Base-by-base conservation (phyloP, 768 basidiomycete species). In the Russula ochroleuca region DNA sequence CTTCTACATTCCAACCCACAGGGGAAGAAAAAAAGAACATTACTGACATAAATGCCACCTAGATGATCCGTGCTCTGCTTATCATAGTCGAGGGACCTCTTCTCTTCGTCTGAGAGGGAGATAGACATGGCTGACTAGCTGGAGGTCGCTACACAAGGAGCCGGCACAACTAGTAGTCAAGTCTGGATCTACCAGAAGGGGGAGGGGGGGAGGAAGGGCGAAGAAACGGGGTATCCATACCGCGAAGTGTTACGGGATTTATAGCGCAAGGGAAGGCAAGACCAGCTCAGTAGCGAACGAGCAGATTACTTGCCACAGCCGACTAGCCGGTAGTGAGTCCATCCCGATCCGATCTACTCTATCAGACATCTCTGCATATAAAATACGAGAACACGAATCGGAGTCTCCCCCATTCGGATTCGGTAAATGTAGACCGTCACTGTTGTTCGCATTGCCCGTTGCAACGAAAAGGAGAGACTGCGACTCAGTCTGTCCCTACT, bases 71-170 rank as follows among this genome's bases (percentile, higher is more conserved):
- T 31, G 52, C 19, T 23, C 15, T 15, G 61, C 57, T 63, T 72
- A 67, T 70, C 70, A 23, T 63, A 55, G 53, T 69, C 68, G 49
- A 40, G 17, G 23, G 60, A 59, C 38, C 63, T 62, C 65, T 71
- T 71, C 63, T 71, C 68, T 50, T 69, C 69, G 48, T 49, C 23
- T 14, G 45, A 21, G 45, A 21, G 10, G n/a, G 59, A 10, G 55
- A 62, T 60, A 45, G 67, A 65, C 63, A 51, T 69, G 54, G 64
- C 52, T 62, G 45, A 37, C 64, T 57, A 45, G 62, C 37, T 51
- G 55, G 13, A 17, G 6, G 35, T 47, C 25, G 43, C 59, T 28
- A 47, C 28, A 19, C 28, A 19, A 21, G 41, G 9, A 48, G n/a
- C 25, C n/a, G 33, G 33, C 23, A 38, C 62, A 60, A 47, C 62